Evolutionary conservation across 345 rosid genomes (phyloP).

Genomic region (Populus simonii): DNA sequence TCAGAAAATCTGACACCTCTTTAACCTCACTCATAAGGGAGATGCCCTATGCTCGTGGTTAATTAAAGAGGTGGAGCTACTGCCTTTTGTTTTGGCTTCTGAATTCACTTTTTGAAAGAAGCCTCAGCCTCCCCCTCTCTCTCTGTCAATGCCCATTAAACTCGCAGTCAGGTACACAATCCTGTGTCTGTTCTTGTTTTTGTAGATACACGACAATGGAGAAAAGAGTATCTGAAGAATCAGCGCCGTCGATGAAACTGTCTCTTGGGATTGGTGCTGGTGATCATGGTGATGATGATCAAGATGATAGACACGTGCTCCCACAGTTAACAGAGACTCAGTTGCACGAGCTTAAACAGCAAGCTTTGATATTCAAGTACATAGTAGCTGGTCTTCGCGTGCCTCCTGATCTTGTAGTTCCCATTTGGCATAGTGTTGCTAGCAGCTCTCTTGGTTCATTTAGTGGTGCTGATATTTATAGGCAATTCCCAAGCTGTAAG

Average conservation of each 20-base stretch:
- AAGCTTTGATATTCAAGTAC: slow-evolving; percentile 43
- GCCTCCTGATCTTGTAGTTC: slow-evolving; percentile 44
- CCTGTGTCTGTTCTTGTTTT: not conserved
- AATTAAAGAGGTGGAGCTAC: not conserved
- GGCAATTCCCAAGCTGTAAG: slow-evolving; percentile 28
- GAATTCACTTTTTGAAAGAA: not conserved
- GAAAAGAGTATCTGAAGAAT: not conserved
- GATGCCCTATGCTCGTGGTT: not conserved
- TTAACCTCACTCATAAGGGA: not conserved
- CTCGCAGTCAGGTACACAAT: not conserved
- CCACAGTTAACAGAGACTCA: slow-evolving; percentile 41
- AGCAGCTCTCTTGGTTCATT: slow-evolving; percentile 18
- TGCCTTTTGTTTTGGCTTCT: not conserved
- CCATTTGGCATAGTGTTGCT: slow-evolving; percentile 44
- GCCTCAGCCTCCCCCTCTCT: not conserved
- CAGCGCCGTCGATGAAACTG: slow-evolving; percentile 24
- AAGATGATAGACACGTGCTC: slow-evolving; percentile 11
- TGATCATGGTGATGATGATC: not conserved
- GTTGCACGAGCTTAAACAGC: slow-evolving; percentile 49
- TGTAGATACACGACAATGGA: slow-evolving; percentile 10
- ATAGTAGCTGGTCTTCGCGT: slow-evolving; percentile 50
- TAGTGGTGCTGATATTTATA: slow-evolving; percentile 7
- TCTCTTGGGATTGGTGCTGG: slow-evolving; percentile 25
- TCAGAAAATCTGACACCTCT: slow-evolving; percentile 34
- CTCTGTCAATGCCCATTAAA: too few species aligned